Percentiles rank a stretch among this genome's conserved stretches.
These are phyloP conservation scores for Coelastrella sp. DNA, from an alignment of 139 green algal genomes.

Conservation along the genomic window DNA sequence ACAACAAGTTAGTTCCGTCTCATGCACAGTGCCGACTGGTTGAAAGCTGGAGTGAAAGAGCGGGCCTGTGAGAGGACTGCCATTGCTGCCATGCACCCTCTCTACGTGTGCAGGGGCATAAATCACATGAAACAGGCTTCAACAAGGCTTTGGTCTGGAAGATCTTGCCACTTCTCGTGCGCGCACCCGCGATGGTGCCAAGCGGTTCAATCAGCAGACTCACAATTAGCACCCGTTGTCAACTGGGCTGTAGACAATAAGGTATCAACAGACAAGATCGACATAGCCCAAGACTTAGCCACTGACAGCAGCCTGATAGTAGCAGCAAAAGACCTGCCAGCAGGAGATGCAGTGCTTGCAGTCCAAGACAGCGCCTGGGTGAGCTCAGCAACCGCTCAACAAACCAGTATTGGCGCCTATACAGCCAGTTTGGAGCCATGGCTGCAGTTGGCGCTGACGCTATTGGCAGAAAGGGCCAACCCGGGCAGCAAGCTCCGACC, in stretches of 20 bases:
- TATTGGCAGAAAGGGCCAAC: slow-evolving; percentile 71
- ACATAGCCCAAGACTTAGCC: slow-evolving; percentile 33
- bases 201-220: slow-evolving; percentile 28
- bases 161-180: neutral
- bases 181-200: neutral
- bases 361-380: slow-evolving; percentile 56
- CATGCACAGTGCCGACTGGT: no score
- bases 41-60: no score
- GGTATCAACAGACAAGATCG: slow-evolving; percentile 43
- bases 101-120: no score
- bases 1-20: no score
- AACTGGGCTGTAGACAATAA: slow-evolving; percentile 47
- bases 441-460: slow-evolving; percentile 79
- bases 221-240: neutral
- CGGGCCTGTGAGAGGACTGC: no score
- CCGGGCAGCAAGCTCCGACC: slow-evolving; percentile 33
- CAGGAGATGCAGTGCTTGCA: slow-evolving; percentile 52
- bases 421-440: slow-evolving; percentile 67
- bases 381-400: slow-evolving; percentile 19
- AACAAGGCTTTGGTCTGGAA: neutral
- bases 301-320: slow-evolving; percentile 49
- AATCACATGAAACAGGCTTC: neutral
- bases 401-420: slow-evolving; percentile 43
- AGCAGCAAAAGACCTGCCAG: slow-evolving; percentile 48
- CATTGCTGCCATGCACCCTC: no score